phyloP scores from a whole-genome alignment of 179 eudicot species.

The Spinacia oleracea region DNA sequence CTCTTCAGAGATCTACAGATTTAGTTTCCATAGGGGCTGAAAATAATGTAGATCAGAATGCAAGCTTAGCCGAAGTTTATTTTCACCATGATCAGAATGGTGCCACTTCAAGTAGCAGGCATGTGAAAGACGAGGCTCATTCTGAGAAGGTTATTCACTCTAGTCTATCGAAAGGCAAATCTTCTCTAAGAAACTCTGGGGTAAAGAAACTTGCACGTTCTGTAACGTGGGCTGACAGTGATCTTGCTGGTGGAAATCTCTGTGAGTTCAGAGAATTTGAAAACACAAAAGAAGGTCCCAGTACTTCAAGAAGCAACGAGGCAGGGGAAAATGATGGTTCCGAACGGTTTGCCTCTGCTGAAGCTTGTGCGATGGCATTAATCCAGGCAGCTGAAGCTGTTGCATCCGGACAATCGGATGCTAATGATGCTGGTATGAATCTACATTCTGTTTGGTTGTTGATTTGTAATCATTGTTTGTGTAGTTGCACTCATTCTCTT shows the following conservation, averaged over 20 bases:
- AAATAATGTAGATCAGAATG: conserved; percentile 17
- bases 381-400: conserved; percentile 82
- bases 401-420: conserved; percentile 61
- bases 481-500: conserved; percentile 4
- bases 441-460: background rate
- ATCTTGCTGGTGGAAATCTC: conserved; percentile 39
- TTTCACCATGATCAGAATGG: conserved; percentile 24
- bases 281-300: conserved; percentile 28
- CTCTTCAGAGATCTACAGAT: conserved; percentile 25
- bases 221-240: conserved; percentile 83
- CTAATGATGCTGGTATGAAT: conserved; percentile 60
- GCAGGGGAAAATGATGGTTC: conserved; percentile 35
- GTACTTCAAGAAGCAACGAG: conserved; percentile 22
- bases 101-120: conserved; percentile 26
- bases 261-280: conserved; percentile 43
- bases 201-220: conserved; percentile 46
- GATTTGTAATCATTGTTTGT: conserved; percentile 2
- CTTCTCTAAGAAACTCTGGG: conserved; percentile 63
- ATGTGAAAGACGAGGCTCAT: conserved; percentile 24
- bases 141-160: conserved; percentile 29
- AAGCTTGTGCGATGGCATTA: conserved; percentile 82
- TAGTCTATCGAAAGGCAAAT: conserved; percentile 36
- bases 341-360: conserved; percentile 67
- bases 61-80: conserved; percentile 19
- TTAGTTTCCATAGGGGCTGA: conserved; percentile 19